Base-by-base conservation (phyloP, 208 protist species). In the Vickermania spadyakhi region DNA sequence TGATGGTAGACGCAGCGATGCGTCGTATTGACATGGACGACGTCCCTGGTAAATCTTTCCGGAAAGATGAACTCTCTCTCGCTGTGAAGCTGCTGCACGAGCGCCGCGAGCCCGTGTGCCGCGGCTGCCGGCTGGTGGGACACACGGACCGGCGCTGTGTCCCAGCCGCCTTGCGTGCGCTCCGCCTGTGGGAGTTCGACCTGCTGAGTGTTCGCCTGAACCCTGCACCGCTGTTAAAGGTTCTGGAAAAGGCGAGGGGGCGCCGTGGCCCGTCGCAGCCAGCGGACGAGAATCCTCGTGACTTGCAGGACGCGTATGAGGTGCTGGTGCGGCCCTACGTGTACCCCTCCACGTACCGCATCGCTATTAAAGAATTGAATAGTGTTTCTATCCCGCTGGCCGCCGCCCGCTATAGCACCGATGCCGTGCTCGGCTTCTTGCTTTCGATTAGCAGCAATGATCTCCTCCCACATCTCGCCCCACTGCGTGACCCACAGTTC, bases 401-500 rank as follows among this genome's bases (percentile, higher is more conserved):
- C 11, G 87, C 87, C 1, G 84, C 81, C 4, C 83, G 87, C 56
- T 94, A 94, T 68, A 85, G 79, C 62, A 89, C 81, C n/a, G 81
- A 86, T 52, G 81, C 84, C 13, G 81, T 94, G 21, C 82, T 79
- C 45, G 73, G 75, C 58, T 93, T 93, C 51, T 74, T 93, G 7
- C 73, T 91, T 13, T 78, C 72, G 64, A 84, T 88, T 59, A 75
- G 79, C 63, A 84, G 79, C 2, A 84, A 66, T 14, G 81, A 91
- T 67, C 64, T 91, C 23, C 73, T 94, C 3, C 70, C 68, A 66
- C 84, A 91, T 66, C 72, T 94, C 3, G 56, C 56, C 23, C 79
- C 81, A 30, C 64, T 91, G 31, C 75, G 72, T 26, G 77, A 80
- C 45, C 66, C 69, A 22, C 65, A 58, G 51, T 94, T 94, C 70